A percentile compares a stretch with the other conserved stretches of the same genome.
phyloP scores from a whole-genome alignment of 495 filamentous ascomycete species.

The Bathelium albidoporum region DNA sequence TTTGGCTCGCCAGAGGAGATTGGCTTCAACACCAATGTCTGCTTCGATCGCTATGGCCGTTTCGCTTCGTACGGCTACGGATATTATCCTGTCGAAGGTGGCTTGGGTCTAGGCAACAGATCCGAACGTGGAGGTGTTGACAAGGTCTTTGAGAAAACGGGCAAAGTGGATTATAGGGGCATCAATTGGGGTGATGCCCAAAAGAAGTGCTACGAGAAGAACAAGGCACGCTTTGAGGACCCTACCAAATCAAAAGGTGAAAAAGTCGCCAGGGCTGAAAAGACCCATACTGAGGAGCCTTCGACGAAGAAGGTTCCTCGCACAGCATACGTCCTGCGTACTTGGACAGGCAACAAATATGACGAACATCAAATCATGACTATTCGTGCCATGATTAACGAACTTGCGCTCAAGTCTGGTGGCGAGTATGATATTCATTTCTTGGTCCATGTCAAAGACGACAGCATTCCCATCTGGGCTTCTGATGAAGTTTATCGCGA shows the following conservation, averaged over 20 bases:
- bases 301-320: conserved; percentile 27
- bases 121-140: conserved; percentile 28
- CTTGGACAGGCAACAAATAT: conserved; percentile 33
- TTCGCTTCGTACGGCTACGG: conserved; percentile 34
- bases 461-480: conserved; percentile 42
- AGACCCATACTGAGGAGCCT: background rate
- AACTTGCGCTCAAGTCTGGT: conserved; percentile 43
- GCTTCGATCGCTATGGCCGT: conserved; percentile 34
- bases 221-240: conserved; percentile 29
- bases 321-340: conserved; percentile 32
- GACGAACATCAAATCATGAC: conserved; percentile 31
- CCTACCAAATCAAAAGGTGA: conserved; percentile 13
- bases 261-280: background rate
- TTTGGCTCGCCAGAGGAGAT: conserved; percentile 33
- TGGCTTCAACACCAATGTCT: conserved; percentile 28
- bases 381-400: conserved; percentile 46
- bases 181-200: conserved; percentile 32
- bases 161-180: conserved; percentile 28
- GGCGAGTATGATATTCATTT: conserved; percentile 51
- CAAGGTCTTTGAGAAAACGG: conserved; percentile 23
- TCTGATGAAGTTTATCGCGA: conserved; percentile 39
- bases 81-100: conserved; percentile 27
- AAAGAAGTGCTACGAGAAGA: conserved; percentile 31
- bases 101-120: conserved; percentile 25
- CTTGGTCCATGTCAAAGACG: conserved; percentile 48